These are phyloP conservation scores for Pythium folliculosum DNA, from an alignment of 352 stramenopile species.

Conservation along the genomic window DNA sequence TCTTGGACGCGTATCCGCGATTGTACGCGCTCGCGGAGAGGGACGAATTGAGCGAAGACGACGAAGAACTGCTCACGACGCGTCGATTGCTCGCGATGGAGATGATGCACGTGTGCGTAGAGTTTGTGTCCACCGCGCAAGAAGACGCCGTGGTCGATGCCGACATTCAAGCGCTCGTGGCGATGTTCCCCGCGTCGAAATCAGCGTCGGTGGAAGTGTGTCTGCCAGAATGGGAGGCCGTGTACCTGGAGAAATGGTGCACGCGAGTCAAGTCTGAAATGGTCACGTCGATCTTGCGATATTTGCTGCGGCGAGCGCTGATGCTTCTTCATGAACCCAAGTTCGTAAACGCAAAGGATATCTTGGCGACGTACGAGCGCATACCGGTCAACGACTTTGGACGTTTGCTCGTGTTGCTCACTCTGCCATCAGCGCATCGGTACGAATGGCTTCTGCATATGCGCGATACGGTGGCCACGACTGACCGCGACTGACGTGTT, in stretches of 20 bases:
- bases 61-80: conserved; percentile 52
- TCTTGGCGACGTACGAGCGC: conserved; percentile 32
- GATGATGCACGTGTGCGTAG: conserved; percentile 51
- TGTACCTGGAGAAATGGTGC: conserved; percentile 54
- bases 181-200: not conserved
- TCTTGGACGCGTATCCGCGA: conserved; percentile 55
- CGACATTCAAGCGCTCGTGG: not conserved
- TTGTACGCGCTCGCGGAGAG: conserved; percentile 55
- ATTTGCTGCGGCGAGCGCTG: conserved; percentile 51
- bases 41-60: conserved; percentile 71
- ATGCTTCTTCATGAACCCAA: conserved; percentile 54
- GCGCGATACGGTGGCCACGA: too few relatives aligned
- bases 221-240: conserved; percentile 53
- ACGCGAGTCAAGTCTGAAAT: conserved; percentile 28
- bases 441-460: conserved; percentile 20
- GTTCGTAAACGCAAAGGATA: conserved; percentile 39
- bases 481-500: conserved; percentile 3
- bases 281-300: conserved; percentile 24
- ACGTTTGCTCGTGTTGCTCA: conserved; percentile 62
- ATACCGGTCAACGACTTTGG: conserved; percentile 55
- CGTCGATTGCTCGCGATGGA: conserved; percentile 54
- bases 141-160: not conserved
- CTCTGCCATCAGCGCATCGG: conserved; percentile 58
- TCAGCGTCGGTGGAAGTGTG: conserved; percentile 4
- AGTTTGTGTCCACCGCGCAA: conserved; percentile 43